Percentiles rank a stretch among this genome's conserved stretches.
Evolutionary conservation across 805 yeast species (phyloP).

Genomic region (Wickerhamomyces bisporus): DNA sequence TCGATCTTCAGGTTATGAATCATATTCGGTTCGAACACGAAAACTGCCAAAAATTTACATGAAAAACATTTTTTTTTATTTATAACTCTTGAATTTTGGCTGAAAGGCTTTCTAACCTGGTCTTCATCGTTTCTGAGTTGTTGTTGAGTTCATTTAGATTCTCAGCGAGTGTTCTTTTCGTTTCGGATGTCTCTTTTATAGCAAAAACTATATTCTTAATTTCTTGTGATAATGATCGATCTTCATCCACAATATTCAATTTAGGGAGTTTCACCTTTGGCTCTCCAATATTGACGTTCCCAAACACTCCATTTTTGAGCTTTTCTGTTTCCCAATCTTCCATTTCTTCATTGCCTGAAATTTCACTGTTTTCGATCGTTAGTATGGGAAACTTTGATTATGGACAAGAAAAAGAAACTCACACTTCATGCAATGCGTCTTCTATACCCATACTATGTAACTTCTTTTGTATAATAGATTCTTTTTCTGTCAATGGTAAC

Average conservation of each 20-base stretch:
- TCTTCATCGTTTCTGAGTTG: too few relatives aligned
- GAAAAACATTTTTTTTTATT: too few relatives aligned
- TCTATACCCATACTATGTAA: conserved; percentile 28
- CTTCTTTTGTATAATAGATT: conserved; percentile 21
- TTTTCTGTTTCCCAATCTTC: conserved; percentile 16
- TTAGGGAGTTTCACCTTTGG: conserved; percentile 3
- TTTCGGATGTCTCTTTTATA: too few relatives aligned
- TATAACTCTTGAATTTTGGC: too few relatives aligned
- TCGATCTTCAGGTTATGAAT: too few relatives aligned
- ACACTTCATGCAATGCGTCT: conserved; percentile 29
- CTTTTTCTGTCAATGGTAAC: conserved; percentile 26
- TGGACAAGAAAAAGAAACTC: conserved; percentile 3
- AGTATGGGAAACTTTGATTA: conserved; percentile 5
- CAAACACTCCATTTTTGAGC: conserved; percentile 12
- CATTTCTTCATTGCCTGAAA: conserved; percentile 19
- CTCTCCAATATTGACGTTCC: not conserved
- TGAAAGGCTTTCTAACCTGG: too few relatives aligned
- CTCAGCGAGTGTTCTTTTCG: too few relatives aligned
- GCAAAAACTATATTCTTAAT: not conserved
- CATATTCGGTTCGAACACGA: too few relatives aligned
- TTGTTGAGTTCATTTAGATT: too few relatives aligned
- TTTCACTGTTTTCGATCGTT: conserved; percentile 9
- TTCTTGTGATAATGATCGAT: conserved; percentile 1
- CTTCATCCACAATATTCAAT: conserved; percentile 3
- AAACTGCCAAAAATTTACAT: too few relatives aligned